Base-by-base conservation (phyloP, 2,329 filamentous ascomycete species). In the Hypoxylon sp. region DNA sequence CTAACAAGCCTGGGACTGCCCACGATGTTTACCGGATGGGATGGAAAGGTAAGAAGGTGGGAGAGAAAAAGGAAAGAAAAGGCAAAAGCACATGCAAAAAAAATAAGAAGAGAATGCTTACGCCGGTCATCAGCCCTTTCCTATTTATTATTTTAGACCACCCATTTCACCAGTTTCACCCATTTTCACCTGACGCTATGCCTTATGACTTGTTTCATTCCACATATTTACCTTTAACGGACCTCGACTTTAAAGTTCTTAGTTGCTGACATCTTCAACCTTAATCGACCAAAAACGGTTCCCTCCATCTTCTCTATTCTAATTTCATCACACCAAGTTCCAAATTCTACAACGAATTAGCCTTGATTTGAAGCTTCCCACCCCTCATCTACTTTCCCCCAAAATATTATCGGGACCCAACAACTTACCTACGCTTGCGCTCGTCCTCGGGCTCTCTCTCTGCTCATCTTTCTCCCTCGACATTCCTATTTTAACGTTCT, bases 81-180 rank as follows among this genome's bases (percentile, higher is more conserved):
- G 55, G 44, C 55, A 57, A 37, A 71, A 71, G 68, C 68, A 71
- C 65, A 68, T 68, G 68, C 48, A 47, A 68, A 67, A 70, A 58
- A 55, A 52, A 3, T 22, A 22, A 22, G 19, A 22, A 31, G 6
- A 9, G 57, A 65, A 63, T 68, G 65, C 39, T 59, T 35, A 37
- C 48, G 51, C 53, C 50, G 44, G 59, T 37, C 24, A 22, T 55
- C 37, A 29, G 51, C 4, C 51, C 17, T 63, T 53, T 44, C 13
- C 39, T 66, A 66, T 64, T 70, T 67, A 68, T 71, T 70, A 58
- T 66, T 65, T 57, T 52, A 62, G 46, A 65, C 22, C 39, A 22
- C 39, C 39, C 39, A 11, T 44, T 22, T 26, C 51, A 29, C 37
- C 39, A 24, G 46, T 53, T 62, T 63, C 60, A 55, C 29, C 35